These are phyloP conservation scores for Hypomontagnella submonticulosa DNA, from an alignment of 495 filamentous ascomycete genomes.

Conservation along the genomic window DNA sequence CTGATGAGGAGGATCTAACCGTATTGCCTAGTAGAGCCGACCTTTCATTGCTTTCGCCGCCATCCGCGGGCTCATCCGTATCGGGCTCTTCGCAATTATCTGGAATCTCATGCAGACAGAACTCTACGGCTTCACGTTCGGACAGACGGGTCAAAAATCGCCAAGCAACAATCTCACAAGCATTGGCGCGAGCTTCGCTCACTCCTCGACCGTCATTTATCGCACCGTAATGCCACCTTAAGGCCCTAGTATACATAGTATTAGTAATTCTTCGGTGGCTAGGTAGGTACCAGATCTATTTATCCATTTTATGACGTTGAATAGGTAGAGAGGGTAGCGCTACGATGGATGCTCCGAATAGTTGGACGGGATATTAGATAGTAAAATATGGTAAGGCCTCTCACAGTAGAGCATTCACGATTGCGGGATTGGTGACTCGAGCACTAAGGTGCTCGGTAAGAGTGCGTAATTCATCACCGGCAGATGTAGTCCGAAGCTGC, in stretches of 20 bases:
- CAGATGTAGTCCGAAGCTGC: constrained; percentile 74
- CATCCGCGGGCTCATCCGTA: constrained; percentile 38
- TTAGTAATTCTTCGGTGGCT: constrained; percentile 6
- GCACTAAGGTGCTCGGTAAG: constrained; percentile 73
- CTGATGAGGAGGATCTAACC: constrained; percentile 40
- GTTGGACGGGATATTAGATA: neutral
- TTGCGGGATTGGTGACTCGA: constrained; percentile 74
- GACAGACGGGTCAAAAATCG: constrained; percentile 82
- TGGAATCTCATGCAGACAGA: constrained; percentile 83
- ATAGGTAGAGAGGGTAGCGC: neutral
- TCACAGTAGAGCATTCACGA: constrained; percentile 83
- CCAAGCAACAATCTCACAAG: constrained; percentile 94
- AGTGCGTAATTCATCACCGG: constrained; percentile 69
- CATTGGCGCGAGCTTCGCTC: constrained; percentile 79
- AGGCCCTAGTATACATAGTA: constrained; percentile 61
- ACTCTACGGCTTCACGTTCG: constrained; percentile 83
- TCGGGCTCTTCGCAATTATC: constrained; percentile 38
- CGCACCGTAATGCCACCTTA: constrained; percentile 81
- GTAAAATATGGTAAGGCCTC: constrained; percentile 38
- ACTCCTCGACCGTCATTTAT: constrained; percentile 74
- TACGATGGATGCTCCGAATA: neutral
- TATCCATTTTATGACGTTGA: constrained; percentile 6
- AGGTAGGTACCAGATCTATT: constrained; percentile 1
- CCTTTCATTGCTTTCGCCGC: constrained; percentile 52
- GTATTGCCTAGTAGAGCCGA: constrained; percentile 48